A percentile compares a stretch with the other conserved stretches of the same genome.
These are phyloP conservation scores for Solanum lignicaule DNA, from an alignment of 257 asterid species.

Conservation along the genomic window DNA sequence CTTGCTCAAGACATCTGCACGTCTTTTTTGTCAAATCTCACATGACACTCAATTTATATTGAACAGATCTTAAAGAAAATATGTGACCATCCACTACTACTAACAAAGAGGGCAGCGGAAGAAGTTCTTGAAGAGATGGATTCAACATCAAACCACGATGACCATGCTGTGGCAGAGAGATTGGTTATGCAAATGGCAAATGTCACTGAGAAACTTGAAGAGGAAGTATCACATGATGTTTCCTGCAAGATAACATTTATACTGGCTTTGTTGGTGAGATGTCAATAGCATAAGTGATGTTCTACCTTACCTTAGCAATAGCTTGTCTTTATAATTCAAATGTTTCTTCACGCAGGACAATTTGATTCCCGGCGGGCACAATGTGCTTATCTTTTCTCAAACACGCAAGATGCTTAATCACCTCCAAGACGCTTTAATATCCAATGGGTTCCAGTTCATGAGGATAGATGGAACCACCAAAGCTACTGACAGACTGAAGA, in stretches of 20 bases:
- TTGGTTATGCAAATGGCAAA: slow-evolving; percentile 89
- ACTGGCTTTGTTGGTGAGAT: slow-evolving; percentile 60
- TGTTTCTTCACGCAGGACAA: slow-evolving; percentile 40
- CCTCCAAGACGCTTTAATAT: slow-evolving; percentile 64
- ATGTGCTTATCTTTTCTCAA: slow-evolving; percentile 91
- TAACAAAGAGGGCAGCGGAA: slow-evolving; percentile 96
- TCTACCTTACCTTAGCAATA: not conserved
- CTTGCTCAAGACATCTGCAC: not conserved
- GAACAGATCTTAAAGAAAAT: slow-evolving; percentile 82
- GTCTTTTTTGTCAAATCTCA: not conserved
- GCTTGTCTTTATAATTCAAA: not conserved
- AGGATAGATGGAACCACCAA: slow-evolving; percentile 92
- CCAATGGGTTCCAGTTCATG: slow-evolving; percentile 52
- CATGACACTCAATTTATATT: not conserved
- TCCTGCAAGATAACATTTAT: slow-evolving; percentile 88
- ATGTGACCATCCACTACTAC: slow-evolving; percentile 87
- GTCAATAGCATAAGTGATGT: not conserved
- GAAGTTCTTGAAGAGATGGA: slow-evolving; percentile 98
- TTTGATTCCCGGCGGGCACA: slow-evolving; percentile 78
- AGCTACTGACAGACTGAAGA: slow-evolving; percentile 55
- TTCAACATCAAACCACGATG: slow-evolving; percentile 47
- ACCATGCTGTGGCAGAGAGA: slow-evolving; percentile 68
- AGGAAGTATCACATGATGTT: slow-evolving; percentile 49
- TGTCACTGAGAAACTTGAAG: slow-evolving; percentile 65
- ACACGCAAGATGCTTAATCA: slow-evolving; percentile 87